These are phyloP conservation scores for Globisporangium orthogonon DNA, from an alignment of 352 stramenopile genomes.

Conservation along the genomic window DNA sequence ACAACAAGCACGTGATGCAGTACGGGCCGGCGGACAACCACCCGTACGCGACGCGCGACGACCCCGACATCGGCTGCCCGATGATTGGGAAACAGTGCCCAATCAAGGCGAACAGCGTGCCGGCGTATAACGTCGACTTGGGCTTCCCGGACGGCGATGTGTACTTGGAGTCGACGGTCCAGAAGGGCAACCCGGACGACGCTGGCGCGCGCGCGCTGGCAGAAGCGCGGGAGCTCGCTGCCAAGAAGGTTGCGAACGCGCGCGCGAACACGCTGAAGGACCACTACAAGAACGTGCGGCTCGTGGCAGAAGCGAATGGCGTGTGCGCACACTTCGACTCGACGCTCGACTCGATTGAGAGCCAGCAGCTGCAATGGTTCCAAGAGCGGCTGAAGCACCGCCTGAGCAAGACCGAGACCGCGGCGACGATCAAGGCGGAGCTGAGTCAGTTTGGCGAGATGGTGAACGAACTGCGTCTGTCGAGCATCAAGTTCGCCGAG, in stretches of 20 bases:
- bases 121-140: slow-evolving; percentile 72
- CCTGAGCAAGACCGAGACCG: slow-evolving; percentile 62
- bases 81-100: slow-evolving; percentile 90
- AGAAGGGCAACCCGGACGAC: slow-evolving; percentile 70
- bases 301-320: slow-evolving; percentile 78
- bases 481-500: slow-evolving; percentile 74
- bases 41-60: slow-evolving; percentile 79
- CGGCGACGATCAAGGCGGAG: slow-evolving; percentile 84
- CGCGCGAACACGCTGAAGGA: slow-evolving; percentile 78
- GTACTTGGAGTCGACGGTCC: slow-evolving; percentile 66
- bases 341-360: slow-evolving; percentile 71
- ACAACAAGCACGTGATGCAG: slow-evolving; percentile 87
- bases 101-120: slow-evolving; percentile 77
- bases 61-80: slow-evolving; percentile 75
- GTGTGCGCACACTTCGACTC: slow-evolving; percentile 69
- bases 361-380: slow-evolving; percentile 68
- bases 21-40: slow-evolving; percentile 88
- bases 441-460: slow-evolving; percentile 74
- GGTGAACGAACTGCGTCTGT: slow-evolving; percentile 76
- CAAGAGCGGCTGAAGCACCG: slow-evolving; percentile 68
- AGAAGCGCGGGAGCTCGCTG: slow-evolving; percentile 57
- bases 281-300: slow-evolving; percentile 82
- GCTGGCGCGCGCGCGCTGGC: slow-evolving; percentile 51
- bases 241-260: slow-evolving; percentile 65
- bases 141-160: slow-evolving; percentile 77